phyloP scores from a whole-genome alignment of 192 early-diverging fungal genomes.

The Coemansia sp. region DNA sequence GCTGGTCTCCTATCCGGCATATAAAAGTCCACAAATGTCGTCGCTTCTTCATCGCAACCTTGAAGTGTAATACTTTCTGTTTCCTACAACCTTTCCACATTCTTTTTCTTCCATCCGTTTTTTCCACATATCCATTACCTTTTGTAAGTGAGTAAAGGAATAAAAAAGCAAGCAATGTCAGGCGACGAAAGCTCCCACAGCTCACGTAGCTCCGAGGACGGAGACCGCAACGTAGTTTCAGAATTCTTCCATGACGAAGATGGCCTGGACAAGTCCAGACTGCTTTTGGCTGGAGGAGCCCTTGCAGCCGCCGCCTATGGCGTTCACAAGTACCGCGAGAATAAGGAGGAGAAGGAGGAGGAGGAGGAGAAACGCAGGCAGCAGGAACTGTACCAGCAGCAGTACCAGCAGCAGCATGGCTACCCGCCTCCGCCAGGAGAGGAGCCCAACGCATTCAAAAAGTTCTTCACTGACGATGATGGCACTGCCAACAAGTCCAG shows the following conservation, averaged over 20 bases:
- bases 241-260: conserved; percentile 23
- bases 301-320: conserved; percentile 14
- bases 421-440: not conserved
- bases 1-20: not conserved
- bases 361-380: conserved; percentile 11
- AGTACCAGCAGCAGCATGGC: not conserved
- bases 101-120: not conserved
- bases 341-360: conserved; percentile 13
- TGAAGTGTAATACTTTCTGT: no score
- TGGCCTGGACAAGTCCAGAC: conserved; percentile 13
- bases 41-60: no score
- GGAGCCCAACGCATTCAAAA: conserved; percentile 12
- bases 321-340: conserved; percentile 20
- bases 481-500: conserved; percentile 33
- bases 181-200: no score
- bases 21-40: not conserved
- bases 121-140: no score
- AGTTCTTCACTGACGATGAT: conserved; percentile 32
- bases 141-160: no score
- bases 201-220: not conserved
- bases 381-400: conserved; percentile 5
- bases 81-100: not conserved
- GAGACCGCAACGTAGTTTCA: conserved; percentile 4
- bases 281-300: conserved; percentile 6
- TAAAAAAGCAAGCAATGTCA: no score